Conservation (phyloP, 768 basidiomycete genomes). For the Exidia glandulosa region DNA sequence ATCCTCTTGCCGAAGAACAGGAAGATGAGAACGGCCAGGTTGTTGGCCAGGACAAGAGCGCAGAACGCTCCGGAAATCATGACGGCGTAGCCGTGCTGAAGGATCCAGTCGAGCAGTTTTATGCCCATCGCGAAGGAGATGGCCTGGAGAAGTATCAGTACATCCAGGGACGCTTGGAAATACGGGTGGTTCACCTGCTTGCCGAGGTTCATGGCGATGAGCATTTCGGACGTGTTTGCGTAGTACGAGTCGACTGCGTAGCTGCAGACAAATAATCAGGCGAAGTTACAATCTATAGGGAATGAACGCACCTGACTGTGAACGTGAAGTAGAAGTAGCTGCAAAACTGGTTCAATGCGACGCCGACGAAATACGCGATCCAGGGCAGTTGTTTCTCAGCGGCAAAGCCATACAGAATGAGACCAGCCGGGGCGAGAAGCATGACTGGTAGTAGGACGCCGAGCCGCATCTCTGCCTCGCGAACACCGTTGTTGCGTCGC, state of each 20-base stretch:
- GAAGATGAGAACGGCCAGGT: constrained; percentile 4
- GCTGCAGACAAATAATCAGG: too few species aligned
- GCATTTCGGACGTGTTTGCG: background rate
- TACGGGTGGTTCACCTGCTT: too few species aligned
- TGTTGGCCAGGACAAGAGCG: constrained; percentile 2
- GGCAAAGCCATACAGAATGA: constrained; percentile 1
- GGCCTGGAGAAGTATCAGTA: too few species aligned
- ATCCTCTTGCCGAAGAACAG: constrained; percentile 5
- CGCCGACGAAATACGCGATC: constrained; percentile 3
- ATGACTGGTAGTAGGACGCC: constrained; percentile 3
- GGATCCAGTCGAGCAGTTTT: constrained; percentile 5
- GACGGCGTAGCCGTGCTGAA: constrained; percentile 5
- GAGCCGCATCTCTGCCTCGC: constrained; percentile 5
- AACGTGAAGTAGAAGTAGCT: constrained; percentile 5
- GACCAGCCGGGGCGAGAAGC: constrained; percentile 2
- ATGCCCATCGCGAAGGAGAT: constrained; percentile 6
- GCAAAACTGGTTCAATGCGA: constrained; percentile 2
- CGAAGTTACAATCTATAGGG: too few species aligned
- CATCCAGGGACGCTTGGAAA: too few species aligned
- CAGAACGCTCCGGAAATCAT: constrained; percentile 4
- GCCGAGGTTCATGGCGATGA: constrained; percentile 6
- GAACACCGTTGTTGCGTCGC: constrained; percentile 1
- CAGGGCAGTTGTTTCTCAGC: constrained; percentile 3
- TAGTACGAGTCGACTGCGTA: constrained; percentile 4
- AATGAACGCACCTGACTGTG: too few species aligned